Conservation (phyloP, 2,329 filamentous ascomycete species). For the Verticillium zaregamsianum region DNA sequence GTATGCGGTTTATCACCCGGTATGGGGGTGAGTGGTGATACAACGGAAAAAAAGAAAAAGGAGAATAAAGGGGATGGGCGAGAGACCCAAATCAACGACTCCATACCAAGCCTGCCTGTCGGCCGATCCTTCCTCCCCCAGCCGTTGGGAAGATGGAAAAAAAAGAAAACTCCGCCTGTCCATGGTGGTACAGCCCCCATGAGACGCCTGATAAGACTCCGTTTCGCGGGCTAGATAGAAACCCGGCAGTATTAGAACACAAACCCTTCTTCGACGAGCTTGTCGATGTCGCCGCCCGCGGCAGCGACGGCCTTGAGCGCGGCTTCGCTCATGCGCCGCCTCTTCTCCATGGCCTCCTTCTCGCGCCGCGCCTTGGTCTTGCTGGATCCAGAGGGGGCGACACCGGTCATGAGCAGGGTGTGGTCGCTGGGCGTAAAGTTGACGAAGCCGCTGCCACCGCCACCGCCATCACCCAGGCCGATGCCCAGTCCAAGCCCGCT, state of each 20-base stretch:
- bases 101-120: neutral
- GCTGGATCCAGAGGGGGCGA: constrained; percentile 83
- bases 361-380: constrained; percentile 95
- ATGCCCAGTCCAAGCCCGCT: constrained; percentile 15
- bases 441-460: constrained; percentile 61
- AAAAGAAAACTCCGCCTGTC: neutral
- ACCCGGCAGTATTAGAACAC: constrained; percentile 26
- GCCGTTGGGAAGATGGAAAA: neutral
- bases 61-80: constrained; percentile 1
- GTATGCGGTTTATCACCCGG: neutral
- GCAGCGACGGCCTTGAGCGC: constrained; percentile 65
- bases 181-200: neutral
- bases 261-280: constrained; percentile 47
- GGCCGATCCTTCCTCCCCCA: neutral
- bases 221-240: neutral
- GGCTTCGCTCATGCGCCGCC: constrained; percentile 63
- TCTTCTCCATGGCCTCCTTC: constrained; percentile 77
- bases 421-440: constrained; percentile 86
- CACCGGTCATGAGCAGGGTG: constrained; percentile 75
- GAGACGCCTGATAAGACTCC: neutral
- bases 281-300: constrained; percentile 63
- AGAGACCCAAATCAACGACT: neutral
- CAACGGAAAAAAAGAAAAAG: neutral
- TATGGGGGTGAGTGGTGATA: neutral
- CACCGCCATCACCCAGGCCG: constrained; percentile 20